Conservation (phyloP, 1,139 yeast species). For the Torulaspora pretoriensis region DNA sequence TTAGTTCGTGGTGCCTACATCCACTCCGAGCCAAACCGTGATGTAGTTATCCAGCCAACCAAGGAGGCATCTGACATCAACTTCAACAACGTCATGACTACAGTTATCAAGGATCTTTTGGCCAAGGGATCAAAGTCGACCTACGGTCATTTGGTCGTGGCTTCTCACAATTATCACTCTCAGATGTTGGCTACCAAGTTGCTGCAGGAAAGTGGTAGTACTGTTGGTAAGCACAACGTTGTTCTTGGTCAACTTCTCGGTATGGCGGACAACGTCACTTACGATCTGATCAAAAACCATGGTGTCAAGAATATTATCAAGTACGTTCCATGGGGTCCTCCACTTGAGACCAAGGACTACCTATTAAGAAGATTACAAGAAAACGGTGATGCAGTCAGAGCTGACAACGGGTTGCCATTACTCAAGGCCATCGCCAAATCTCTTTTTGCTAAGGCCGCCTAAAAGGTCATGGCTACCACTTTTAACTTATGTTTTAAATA, state of each 20-base stretch:
- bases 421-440: conserved; percentile 53
- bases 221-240: conserved; percentile 53
- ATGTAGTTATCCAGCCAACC: conserved; percentile 52
- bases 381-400: conserved; percentile 92
- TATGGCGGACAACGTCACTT: conserved; percentile 89
- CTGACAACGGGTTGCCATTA: conserved; percentile 79
- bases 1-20: conserved; percentile 97
- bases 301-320: conserved; percentile 77
- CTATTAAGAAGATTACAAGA: conserved; percentile 88
- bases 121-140: conserved; percentile 48
- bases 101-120: conserved; percentile 59
- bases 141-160: conserved; percentile 84
- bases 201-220: conserved; percentile 36
- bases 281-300: conserved; percentile 60
- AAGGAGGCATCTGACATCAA: conserved; percentile 63
- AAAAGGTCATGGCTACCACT: background rate
- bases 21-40: conserved; percentile 77
- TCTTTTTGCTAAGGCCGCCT: conserved; percentile 24
- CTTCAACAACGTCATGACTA: conserved; percentile 67
- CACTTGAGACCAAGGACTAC: conserved; percentile 88
- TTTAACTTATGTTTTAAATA: too few relatives aligned
- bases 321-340: conserved; percentile 98
- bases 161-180: conserved; percentile 85
- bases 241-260: conserved; percentile 91
- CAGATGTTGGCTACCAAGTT: conserved; percentile 64